Evolutionary conservation across 768 basidiomycete genomes (phyloP).

Genomic region (Suillus subluteus): DNA sequence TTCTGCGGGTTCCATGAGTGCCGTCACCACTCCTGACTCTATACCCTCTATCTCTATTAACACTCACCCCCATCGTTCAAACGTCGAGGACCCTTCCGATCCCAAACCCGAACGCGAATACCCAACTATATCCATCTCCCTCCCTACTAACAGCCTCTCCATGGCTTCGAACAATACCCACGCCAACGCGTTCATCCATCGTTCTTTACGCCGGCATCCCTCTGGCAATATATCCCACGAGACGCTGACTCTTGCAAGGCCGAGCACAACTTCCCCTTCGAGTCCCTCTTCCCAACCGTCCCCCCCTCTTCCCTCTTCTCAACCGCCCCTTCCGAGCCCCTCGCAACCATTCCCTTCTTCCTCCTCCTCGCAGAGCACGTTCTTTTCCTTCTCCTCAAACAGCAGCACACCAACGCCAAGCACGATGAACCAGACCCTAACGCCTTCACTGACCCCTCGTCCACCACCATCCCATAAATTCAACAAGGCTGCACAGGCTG

Average conservation of each 20-base stretch:
- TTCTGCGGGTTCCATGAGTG: background rate
- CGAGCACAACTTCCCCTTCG: background rate
- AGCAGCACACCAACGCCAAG: background rate
- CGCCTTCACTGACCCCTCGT: background rate
- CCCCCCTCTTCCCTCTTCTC: no score
- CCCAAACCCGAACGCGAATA: conserved; percentile 18
- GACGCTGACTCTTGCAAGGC: background rate
- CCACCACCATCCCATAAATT: background rate
- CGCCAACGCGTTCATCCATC: background rate
- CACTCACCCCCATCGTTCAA: background rate
- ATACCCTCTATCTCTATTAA: background rate
- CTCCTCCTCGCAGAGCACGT: background rate
- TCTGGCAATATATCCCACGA: background rate
- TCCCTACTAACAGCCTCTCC: background rate
- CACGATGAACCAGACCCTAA: background rate
- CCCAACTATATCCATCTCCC: conserved; percentile 6
- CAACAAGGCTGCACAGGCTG: background rate
- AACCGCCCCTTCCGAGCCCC: background rate
- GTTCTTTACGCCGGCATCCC: background rate
- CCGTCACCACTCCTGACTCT: background rate
- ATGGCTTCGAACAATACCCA: background rate
- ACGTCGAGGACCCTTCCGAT: conserved; percentile 23
- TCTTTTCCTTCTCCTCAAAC: background rate
- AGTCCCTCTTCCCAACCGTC: background rate
- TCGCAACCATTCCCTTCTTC: background rate